These are phyloP conservation scores for Nyctanthes arbortristis DNA, from an alignment of 257 asterid genomes.

Conservation along the genomic window DNA sequence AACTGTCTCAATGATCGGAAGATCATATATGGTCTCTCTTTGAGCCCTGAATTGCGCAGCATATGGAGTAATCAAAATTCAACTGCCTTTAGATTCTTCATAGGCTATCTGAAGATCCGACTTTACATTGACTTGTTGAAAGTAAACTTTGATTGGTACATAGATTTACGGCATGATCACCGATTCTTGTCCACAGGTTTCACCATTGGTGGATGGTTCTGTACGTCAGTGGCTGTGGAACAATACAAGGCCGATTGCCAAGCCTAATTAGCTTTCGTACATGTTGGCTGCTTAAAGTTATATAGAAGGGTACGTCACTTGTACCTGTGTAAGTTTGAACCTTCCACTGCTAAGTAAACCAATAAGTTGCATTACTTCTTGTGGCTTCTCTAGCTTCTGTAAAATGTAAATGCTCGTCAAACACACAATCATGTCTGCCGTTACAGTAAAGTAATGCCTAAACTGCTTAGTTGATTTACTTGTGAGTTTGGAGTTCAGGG, in stretches of 20 bases:
- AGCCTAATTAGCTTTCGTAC: conserved; percentile 29
- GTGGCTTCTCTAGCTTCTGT: not conserved
- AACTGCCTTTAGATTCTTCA: not conserved
- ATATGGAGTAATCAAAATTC: not conserved
- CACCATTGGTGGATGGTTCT: conserved; percentile 79
- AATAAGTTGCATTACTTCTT: not conserved
- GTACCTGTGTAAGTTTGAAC: not conserved
- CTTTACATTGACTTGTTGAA: not conserved
- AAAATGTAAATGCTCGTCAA: not conserved
- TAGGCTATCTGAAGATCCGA: not conserved
- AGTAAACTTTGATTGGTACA: not conserved
- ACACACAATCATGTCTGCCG: not conserved
- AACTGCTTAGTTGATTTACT: not conserved
- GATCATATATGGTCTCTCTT: not conserved
- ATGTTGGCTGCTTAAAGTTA: not conserved
- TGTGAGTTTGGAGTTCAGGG: not conserved
- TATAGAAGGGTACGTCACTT: not conserved
- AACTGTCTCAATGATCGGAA: too few species aligned
- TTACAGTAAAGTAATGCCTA: not conserved
- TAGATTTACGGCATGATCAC: conserved; percentile 1
- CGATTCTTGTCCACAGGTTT: conserved; percentile 50
- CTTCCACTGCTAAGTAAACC: not conserved
- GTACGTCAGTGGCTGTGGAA: conserved; percentile 83
- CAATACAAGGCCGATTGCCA: conserved; percentile 64
- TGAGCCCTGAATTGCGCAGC: not conserved